A percentile compares a stretch with the other conserved stretches of the same genome.
Conservation (phyloP, 495 filamentous ascomycete species). For the Lasiosphaeria hispida region DNA sequence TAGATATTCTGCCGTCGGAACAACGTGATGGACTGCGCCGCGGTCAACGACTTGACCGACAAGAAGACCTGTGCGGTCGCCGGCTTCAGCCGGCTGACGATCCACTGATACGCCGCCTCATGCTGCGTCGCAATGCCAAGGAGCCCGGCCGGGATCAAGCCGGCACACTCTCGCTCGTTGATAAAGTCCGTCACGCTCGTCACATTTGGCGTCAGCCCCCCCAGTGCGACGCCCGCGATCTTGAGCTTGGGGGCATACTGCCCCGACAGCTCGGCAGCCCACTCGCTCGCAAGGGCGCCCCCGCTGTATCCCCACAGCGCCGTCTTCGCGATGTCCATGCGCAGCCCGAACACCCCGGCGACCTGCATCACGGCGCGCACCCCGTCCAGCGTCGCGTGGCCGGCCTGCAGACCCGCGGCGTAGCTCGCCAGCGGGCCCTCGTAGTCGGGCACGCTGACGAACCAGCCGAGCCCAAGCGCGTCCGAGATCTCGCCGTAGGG, state of each 20-base stretch:
- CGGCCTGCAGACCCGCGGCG: slow-evolving; percentile 38
- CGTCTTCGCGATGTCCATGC: slow-evolving; percentile 17
- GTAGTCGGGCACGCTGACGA: slow-evolving; percentile 47
- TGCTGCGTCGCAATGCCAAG: slow-evolving; percentile 24
- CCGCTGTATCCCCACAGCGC: slow-evolving; percentile 57
- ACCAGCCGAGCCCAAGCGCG: slow-evolving; percentile 42
- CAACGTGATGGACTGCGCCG: slow-evolving; percentile 13
- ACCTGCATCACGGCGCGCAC: slow-evolving; percentile 39
- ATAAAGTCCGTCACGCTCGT: slow-evolving; percentile 22
- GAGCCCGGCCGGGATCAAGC: slow-evolving; percentile 17
- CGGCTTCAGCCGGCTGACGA: slow-evolving; percentile 22
- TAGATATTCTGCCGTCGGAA: slow-evolving; percentile 36
- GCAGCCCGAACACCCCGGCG: slow-evolving; percentile 10
- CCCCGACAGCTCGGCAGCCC: slow-evolving; percentile 51
- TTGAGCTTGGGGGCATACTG: slow-evolving; percentile 55
- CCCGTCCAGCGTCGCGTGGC: slow-evolving; percentile 47
- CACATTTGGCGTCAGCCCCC: slow-evolving; percentile 43
- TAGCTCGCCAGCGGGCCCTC: slow-evolving; percentile 45
- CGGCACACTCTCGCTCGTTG: slow-evolving; percentile 17
- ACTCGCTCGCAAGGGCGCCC: slow-evolving; percentile 53
- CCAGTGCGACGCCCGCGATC: slow-evolving; percentile 50
- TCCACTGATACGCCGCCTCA: slow-evolving; percentile 16
- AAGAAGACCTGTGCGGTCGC: slow-evolving; percentile 29
- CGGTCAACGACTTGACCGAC: slow-evolving; percentile 16
- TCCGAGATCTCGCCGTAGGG: slow-evolving; percentile 28